Evolutionary conservation across 345 rosid genomes (phyloP), one percentile per base, ranked within the genome.

Genomic region (Litchi chinensis): DNA sequence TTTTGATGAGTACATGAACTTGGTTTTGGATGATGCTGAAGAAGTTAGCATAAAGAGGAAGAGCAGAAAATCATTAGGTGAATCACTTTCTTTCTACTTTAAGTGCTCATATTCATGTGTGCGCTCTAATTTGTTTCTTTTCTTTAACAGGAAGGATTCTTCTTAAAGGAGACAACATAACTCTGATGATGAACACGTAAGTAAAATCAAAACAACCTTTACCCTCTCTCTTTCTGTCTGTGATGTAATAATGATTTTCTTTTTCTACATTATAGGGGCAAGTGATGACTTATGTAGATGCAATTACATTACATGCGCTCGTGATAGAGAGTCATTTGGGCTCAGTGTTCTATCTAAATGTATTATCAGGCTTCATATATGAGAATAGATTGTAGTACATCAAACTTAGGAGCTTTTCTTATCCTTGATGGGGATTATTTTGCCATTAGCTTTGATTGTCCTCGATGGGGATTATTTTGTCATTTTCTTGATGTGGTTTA

Each of bases 11-110:
- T 94, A 96, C 89, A 96, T 96, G 99, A 96, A 96, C 80, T 84
- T 96, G 74, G 99, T 96, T 50, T 82, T 94, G 79, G 99, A 94
- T n/a, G 99, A 96, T 44, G 98, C 99, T 48, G 99, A 96, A 83
- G 97, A 96, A 87, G 97, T 96, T 77, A 91, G 83, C 73, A 41
- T 96, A 80, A 96, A 94, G 92, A 96, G 92, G 73, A 93, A 92
- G 82, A 93, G 88, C 52, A 92, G 92, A 83, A 94, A 96, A 84
- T 77, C 94, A 67, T 85, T 96, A 68, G 99, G 97, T 91, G 69
- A 82, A 74, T 82, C 18, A 13, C 65, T 56, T 77, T 8, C 60
- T 43, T 52, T 71, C 41, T 63, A 57, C 28, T 59, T 8, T 2
- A 19, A 12, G 43, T 16, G 56, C 6, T 68, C 28, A 71, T 16